A percentile compares a stretch with the other conserved stretches of the same genome.
Evolutionary conservation across 2,329 filamentous ascomycete species (phyloP).

Genomic region (Ascochyta koolunga): DNA sequence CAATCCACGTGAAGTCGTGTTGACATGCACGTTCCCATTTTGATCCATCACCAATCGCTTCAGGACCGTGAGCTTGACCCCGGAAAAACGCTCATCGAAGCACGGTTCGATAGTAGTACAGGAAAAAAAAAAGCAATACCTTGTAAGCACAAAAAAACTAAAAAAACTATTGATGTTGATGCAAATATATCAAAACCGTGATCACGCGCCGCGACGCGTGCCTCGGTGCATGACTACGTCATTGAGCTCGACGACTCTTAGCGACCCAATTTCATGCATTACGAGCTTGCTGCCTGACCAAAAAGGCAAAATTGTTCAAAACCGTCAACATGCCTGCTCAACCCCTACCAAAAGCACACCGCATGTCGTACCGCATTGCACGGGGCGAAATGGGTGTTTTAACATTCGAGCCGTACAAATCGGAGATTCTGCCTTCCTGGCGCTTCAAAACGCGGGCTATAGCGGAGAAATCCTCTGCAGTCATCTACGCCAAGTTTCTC

Average conservation of each 20-base stretch:
- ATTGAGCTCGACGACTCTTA: background rate
- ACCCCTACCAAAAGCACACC: conserved; percentile 40
- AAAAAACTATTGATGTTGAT: too few relatives aligned
- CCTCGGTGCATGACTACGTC: conserved; percentile 32
- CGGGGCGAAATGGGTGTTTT: conserved; percentile 67
- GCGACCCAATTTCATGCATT: too few relatives aligned
- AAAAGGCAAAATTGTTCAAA: background rate
- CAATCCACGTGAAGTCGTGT: too few relatives aligned
- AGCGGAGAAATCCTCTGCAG: conserved; percentile 57
- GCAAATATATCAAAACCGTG: too few relatives aligned
- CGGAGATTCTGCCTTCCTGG: conserved; percentile 64
- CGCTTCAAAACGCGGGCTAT: conserved; percentile 62
- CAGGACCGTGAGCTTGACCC: background rate
- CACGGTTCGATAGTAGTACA: background rate
- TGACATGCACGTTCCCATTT: background rate
- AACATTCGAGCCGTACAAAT: conserved; percentile 69
- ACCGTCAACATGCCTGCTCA: conserved; percentile 15
- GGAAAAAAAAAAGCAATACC: too few relatives aligned
- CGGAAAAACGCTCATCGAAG: conserved; percentile 8
- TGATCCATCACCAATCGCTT: background rate
- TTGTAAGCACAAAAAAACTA: too few relatives aligned
- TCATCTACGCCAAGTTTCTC: conserved; percentile 59
- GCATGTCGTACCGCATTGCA: conserved; percentile 62
- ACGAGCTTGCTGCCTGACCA: too few relatives aligned
- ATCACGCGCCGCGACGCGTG: conserved; percentile 19